Evolutionary conservation across 495 filamentous ascomycete genomes (phyloP).

Genomic region (Aspergillus steynii): DNA sequence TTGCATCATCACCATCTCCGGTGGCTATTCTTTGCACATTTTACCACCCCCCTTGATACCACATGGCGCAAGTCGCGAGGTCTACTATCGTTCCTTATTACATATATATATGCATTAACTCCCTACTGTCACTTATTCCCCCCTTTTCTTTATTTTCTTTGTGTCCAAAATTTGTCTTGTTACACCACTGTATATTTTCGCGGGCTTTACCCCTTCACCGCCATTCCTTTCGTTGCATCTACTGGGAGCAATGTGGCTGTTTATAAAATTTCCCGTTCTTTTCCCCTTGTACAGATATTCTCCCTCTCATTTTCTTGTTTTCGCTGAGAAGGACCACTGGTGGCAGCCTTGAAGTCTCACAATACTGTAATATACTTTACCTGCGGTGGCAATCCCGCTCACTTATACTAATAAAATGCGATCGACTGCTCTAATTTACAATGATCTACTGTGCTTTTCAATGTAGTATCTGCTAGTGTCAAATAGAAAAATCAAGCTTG

Average conservation of each 20-base stretch:
- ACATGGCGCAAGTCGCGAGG: slow-evolving; percentile 39
- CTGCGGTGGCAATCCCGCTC: slow-evolving; percentile 20
- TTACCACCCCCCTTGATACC: slow-evolving; percentile 33
- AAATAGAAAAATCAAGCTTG: no score
- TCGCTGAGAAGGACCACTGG: slow-evolving; percentile 24
- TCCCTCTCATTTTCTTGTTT: slow-evolving; percentile 24
- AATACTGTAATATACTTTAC: slow-evolving; percentile 43
- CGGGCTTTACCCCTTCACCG: slow-evolving; percentile 4
- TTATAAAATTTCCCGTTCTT: slow-evolving; percentile 11
- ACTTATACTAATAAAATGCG: slow-evolving; percentile 24
- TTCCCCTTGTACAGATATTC: slow-evolving; percentile 17
- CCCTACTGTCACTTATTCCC: slow-evolving; percentile 18
- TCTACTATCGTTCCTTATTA: slow-evolving; percentile 29
- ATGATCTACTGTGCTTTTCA: background rate
- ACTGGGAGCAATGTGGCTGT: slow-evolving; percentile 14
- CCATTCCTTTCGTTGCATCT: slow-evolving; percentile 9
- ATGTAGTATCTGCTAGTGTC: background rate
- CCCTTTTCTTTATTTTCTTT: slow-evolving; percentile 27
- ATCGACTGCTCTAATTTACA: slow-evolving; percentile 4
- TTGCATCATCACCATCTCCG: slow-evolving; percentile 7
- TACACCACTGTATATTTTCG: slow-evolving; percentile 15
- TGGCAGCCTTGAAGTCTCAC: slow-evolving; percentile 25
- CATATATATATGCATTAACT: slow-evolving; percentile 23
- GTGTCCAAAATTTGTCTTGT: slow-evolving; percentile 32
- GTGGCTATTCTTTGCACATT: slow-evolving; percentile 29